Evolutionary conservation across 1,284 basidiomycete species (phyloP).

Genomic region (Singerocomus inundabilis): DNA sequence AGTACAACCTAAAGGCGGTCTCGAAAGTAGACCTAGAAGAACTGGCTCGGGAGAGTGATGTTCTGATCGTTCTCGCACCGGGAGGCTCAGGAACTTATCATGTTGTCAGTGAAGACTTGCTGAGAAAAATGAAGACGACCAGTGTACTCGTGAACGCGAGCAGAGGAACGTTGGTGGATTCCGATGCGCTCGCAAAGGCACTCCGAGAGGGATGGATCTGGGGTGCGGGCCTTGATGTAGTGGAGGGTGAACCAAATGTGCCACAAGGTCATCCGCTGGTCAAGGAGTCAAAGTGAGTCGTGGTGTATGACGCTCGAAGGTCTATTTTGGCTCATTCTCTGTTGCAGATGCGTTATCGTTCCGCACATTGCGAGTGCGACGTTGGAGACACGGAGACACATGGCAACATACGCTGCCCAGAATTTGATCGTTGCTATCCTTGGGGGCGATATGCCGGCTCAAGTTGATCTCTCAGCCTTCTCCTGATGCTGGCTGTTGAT

Average conservation of each 20-base stretch:
- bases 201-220: slow-evolving; percentile 78
- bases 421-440: slow-evolving; percentile 61
- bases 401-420: slow-evolving; percentile 73
- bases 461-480: slow-evolving; percentile 40
- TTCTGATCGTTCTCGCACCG: slow-evolving; percentile 82
- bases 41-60: slow-evolving; percentile 74
- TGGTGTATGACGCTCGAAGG: neutral
- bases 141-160: slow-evolving; percentile 80
- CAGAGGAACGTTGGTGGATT: slow-evolving; percentile 84
- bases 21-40: slow-evolving; percentile 60
- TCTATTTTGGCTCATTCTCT: slow-evolving; percentile 5
- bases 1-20: slow-evolving; percentile 53
- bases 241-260: slow-evolving; percentile 89
- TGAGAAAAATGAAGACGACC: slow-evolving; percentile 82
- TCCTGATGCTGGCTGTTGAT: slow-evolving; percentile 48
- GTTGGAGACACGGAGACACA: slow-evolving; percentile 76
- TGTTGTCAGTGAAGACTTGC: slow-evolving; percentile 69
- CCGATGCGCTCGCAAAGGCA: slow-evolving; percentile 81
- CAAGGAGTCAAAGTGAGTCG: slow-evolving; percentile 65
- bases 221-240: slow-evolving; percentile 91
- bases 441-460: slow-evolving; percentile 54
- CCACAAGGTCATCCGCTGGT: slow-evolving; percentile 76
- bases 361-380: slow-evolving; percentile 94
- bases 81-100: slow-evolving; percentile 74
- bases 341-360: slow-evolving; percentile 66